These are phyloP conservation scores for Cystobasidium onofrii DNA, from an alignment of 768 basidiomycete species.

Conservation along the genomic window DNA sequence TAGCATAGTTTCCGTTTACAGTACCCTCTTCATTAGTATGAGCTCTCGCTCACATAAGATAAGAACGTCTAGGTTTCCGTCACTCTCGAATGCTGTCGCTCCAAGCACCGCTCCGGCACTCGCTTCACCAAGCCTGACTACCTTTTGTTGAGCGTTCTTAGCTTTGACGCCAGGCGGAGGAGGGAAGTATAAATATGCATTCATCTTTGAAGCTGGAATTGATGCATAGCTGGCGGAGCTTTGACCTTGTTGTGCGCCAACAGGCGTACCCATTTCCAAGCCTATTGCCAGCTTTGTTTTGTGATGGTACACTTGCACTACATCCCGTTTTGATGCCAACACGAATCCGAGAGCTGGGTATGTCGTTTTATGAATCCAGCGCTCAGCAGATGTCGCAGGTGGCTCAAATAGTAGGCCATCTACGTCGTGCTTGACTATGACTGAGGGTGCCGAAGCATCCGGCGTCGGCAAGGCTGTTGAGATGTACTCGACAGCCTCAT, in stretches of 20 bases:
- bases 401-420: conserved; percentile 60
- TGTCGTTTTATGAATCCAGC: conserved; percentile 71
- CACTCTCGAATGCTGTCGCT: conserved; percentile 22
- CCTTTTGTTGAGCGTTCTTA: conserved; percentile 31
- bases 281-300: conserved; percentile 52
- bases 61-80: neutral
- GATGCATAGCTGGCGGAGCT: neutral
- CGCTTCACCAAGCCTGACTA: conserved; percentile 31
- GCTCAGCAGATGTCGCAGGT: conserved; percentile 40
- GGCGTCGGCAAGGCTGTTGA: conserved; percentile 58
- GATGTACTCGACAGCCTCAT: conserved; percentile 51
- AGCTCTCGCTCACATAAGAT: conserved; percentile 38
- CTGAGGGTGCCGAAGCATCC: neutral
- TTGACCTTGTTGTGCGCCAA: neutral
- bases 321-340: conserved; percentile 82
- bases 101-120: conserved; percentile 33
- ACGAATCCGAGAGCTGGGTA: conserved; percentile 88
- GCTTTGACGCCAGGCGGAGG: conserved; percentile 11
- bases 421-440: conserved; percentile 64
- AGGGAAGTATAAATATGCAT: conserved; percentile 36
- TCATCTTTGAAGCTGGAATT: conserved; percentile 23
- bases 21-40: conserved; percentile 9
- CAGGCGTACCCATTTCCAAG: conserved; percentile 33
- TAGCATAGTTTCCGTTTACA: neutral
- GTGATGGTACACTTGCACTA: conserved; percentile 74